Percentiles rank a stretch among this genome's conserved stretches.
phyloP scores from a whole-genome alignment of 2,329 filamentous ascomycete species.

The Aspergillus chevalieri region DNA sequence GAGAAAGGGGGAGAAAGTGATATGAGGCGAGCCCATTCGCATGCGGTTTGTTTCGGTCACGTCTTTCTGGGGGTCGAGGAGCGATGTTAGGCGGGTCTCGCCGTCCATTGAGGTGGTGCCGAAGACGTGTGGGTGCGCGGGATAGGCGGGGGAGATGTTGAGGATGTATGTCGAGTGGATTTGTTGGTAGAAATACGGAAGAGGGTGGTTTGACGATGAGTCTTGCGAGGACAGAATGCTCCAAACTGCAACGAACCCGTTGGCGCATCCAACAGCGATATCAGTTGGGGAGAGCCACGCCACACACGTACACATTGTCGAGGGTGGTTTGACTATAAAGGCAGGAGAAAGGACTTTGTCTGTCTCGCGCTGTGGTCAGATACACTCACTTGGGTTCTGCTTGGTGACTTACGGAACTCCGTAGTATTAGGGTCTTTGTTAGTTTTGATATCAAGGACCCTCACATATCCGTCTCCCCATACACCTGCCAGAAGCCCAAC shows the following conservation, averaged over 20 bases:
- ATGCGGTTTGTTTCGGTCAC: conserved; percentile 42
- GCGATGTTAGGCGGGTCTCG: conserved; percentile 49
- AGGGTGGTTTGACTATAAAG: conserved; percentile 46
- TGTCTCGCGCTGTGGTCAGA: conserved; percentile 10
- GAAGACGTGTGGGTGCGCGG: conserved; percentile 48
- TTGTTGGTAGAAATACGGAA: conserved; percentile 32
- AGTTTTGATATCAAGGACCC: conserved; percentile 49
- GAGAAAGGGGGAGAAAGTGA: conserved; percentile 52
- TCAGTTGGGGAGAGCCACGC: conserved; percentile 53
- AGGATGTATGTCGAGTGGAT: conserved; percentile 35
- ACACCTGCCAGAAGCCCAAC: conserved; percentile 53
- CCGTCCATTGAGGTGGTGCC: conserved; percentile 51
- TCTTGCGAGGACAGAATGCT: conserved; percentile 29
- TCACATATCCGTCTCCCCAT: conserved; percentile 53
- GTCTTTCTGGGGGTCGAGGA: conserved; percentile 44
- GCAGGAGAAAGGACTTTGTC: conserved; percentile 43
- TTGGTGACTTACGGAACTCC: conserved; percentile 26
- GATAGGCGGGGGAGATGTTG: conserved; percentile 45
- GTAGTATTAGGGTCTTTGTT: conserved; percentile 18
- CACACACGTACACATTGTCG: conserved; percentile 50
- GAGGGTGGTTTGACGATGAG: conserved; percentile 9
- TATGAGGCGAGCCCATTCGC: conserved; percentile 43
- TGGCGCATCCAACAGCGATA: conserved; percentile 50
- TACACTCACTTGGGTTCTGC: not conserved
- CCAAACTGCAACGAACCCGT: conserved; percentile 53